Evolutionary conservation across 1,139 yeast genomes (phyloP).

Genomic region (Blastobotrys petasosporus): DNA sequence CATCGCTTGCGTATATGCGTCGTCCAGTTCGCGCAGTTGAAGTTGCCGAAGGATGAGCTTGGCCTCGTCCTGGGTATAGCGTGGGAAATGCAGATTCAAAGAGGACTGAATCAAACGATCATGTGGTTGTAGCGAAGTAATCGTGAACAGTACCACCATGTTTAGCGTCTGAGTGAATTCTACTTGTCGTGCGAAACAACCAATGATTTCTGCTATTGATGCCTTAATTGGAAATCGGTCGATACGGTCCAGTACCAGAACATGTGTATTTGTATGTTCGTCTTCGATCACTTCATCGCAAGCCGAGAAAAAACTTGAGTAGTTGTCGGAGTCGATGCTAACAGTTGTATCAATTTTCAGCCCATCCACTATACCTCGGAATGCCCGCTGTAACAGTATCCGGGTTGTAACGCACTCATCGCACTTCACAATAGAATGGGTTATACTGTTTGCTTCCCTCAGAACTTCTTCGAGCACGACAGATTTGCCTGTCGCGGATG

Average conservation of each 20-base stretch:
- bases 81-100: slow-evolving; percentile 47
- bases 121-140: slow-evolving; percentile 42
- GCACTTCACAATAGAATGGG: slow-evolving; percentile 29
- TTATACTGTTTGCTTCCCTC: slow-evolving; percentile 12
- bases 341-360: not conserved
- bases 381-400: slow-evolving; percentile 33
- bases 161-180: slow-evolving; percentile 35
- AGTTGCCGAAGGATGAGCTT: slow-evolving; percentile 29
- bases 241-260: slow-evolving; percentile 53
- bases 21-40: slow-evolving; percentile 1
- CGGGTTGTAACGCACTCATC: slow-evolving; percentile 35
- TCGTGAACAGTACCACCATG: slow-evolving; percentile 34
- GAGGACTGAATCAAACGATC: slow-evolving; percentile 41
- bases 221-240: slow-evolving; percentile 47
- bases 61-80: slow-evolving; percentile 42
- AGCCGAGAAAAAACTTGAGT: slow-evolving; percentile 1
- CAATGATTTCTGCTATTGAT: slow-evolving; percentile 33
- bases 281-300: not conserved
- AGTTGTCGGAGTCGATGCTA: not conserved
- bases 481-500: slow-evolving; percentile 33
- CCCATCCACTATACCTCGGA: slow-evolving; percentile 25
- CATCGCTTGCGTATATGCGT: slow-evolving; percentile 26
- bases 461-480: slow-evolving; percentile 22
- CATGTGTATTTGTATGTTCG: slow-evolving; percentile 36
- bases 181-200: slow-evolving; percentile 44